phyloP scores from a whole-genome alignment of 345 rosid genomes.

The Geranium brycei region DNA sequence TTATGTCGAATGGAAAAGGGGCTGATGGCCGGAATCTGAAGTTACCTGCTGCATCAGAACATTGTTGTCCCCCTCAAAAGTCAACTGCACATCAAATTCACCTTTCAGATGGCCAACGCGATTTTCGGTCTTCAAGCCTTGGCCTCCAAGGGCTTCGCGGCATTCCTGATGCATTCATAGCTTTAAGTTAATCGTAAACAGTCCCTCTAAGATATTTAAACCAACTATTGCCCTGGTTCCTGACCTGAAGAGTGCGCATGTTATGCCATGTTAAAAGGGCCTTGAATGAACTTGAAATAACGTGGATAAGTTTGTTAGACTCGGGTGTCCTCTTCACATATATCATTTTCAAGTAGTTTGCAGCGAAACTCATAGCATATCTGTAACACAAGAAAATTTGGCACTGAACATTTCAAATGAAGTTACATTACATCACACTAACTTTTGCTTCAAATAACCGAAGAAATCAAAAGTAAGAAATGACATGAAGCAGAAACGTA shows the following conservation, averaged over 20 bases:
- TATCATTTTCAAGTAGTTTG: slow-evolving; percentile 62
- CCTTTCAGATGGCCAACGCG: slow-evolving; percentile 70
- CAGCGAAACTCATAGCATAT: slow-evolving; percentile 71
- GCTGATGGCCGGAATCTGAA: no score
- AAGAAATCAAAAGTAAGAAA: no score
- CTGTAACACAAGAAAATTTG: slow-evolving; percentile 19
- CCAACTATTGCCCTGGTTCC: slow-evolving; percentile 2
- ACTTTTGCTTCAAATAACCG: no score
- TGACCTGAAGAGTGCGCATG: slow-evolving; percentile 89
- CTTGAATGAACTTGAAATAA: slow-evolving; percentile 74
- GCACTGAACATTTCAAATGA: no score
- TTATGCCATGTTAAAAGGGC: slow-evolving; percentile 78
- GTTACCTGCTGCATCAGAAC: slow-evolving; percentile 89
- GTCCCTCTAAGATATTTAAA: not conserved
- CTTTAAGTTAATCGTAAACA: not conserved
- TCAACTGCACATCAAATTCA: slow-evolving; percentile 82
- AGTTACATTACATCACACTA: no score
- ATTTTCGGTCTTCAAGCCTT: slow-evolving; percentile 86
- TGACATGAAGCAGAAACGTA: no score
- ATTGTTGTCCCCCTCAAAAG: slow-evolving; percentile 92
- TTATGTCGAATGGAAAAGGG: no score
- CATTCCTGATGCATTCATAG: slow-evolving; percentile 48
- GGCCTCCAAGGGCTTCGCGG: slow-evolving; percentile 97
- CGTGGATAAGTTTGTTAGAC: slow-evolving; percentile 63
- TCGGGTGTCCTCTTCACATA: slow-evolving; percentile 73